These are phyloP conservation scores for Rhizophagus sp. DNA, from an alignment of 192 early-diverging fungal species.

Conservation along the genomic window DNA sequence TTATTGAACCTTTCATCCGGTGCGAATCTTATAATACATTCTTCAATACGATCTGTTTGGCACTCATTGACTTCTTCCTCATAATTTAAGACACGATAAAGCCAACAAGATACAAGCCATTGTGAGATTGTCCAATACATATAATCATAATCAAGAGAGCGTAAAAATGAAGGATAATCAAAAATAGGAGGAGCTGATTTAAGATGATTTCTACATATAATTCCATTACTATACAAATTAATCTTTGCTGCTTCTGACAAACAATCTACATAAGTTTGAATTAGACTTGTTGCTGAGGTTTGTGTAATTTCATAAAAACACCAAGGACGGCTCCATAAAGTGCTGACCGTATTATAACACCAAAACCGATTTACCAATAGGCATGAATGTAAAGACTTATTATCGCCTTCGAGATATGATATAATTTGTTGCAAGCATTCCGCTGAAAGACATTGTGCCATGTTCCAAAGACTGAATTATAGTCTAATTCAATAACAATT, in stretches of 20 bases:
- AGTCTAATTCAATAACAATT: too few species aligned
- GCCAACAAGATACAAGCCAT: slow-evolving; percentile 8
- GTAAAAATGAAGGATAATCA: slow-evolving; percentile 6
- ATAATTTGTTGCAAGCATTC: slow-evolving; percentile 15
- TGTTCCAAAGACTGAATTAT: background rate
- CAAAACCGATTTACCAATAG: background rate
- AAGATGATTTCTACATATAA: background rate
- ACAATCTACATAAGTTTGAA: slow-evolving; percentile 2
- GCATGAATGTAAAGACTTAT: background rate
- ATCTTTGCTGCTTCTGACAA: background rate
- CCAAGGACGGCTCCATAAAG: slow-evolving; percentile 5
- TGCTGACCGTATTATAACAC: background rate
- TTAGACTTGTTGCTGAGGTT: background rate
- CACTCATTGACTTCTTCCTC: background rate
- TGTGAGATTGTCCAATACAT: slow-evolving; percentile 6
- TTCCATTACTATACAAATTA: background rate
- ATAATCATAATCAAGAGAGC: background rate
- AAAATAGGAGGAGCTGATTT: background rate
- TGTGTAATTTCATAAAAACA: background rate
- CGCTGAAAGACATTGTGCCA: background rate
- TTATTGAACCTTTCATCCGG: background rate
- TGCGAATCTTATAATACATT: background rate
- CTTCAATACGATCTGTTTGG: background rate
- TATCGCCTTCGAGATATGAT: background rate
- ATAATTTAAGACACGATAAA: background rate